Conservation (phyloP, 805 yeast genomes). For the Candida andamanensis region DNA sequence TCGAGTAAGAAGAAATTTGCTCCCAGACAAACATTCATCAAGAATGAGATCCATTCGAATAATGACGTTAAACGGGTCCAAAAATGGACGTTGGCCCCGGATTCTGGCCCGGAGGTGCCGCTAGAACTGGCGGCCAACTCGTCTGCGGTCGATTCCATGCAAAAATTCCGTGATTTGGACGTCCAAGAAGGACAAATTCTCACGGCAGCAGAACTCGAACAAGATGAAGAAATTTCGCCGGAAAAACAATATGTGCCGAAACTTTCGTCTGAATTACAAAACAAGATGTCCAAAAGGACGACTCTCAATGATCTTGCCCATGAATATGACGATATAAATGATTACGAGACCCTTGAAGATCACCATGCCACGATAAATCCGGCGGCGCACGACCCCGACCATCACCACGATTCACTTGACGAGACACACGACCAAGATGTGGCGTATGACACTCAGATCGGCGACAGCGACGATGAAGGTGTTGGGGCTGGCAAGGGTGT, state of each 20-base stretch:
- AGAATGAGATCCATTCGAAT: no score
- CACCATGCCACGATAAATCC: constrained; percentile 9
- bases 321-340: constrained; percentile 11
- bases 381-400: constrained; percentile 7
- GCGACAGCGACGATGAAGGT: constrained; percentile 8
- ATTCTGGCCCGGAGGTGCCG: no score
- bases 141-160: no score
- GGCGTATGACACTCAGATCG: constrained; percentile 11
- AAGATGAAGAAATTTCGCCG: neutral
- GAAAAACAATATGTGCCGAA: constrained; percentile 11
- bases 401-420: constrained; percentile 4
- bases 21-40: no score
- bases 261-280: constrained; percentile 2
- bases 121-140: no score
- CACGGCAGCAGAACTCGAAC: constrained; percentile 5
- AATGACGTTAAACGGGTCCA: no score
- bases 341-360: constrained; percentile 4
- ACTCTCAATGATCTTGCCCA: constrained; percentile 6
- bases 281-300: constrained; percentile 3
- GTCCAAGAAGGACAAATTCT: constrained; percentile 5
- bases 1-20: no score
- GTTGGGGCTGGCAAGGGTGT: neutral
- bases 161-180: no score
- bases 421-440: constrained; percentile 1
- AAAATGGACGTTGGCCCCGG: no score